These are phyloP conservation scores for Canariomyces notabilis DNA, from an alignment of 2,329 filamentous ascomycete species.

Conservation along the genomic window DNA sequence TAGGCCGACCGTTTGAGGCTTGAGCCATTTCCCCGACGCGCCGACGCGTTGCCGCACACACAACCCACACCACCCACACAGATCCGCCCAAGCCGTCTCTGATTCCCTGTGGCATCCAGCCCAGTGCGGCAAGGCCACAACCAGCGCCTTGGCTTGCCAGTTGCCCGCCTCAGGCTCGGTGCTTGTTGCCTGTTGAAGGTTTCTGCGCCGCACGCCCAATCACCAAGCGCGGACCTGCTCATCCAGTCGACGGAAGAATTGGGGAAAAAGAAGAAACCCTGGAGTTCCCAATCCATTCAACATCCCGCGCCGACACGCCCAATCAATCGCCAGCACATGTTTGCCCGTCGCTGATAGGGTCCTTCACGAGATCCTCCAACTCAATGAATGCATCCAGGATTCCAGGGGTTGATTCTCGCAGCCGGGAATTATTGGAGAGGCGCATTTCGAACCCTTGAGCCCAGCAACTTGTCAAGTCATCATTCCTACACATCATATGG, in stretches of 20 bases:
- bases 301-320: conserved; percentile 12
- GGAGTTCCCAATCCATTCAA: conserved; percentile 3
- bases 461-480: no score
- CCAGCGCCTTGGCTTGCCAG: conserved; percentile 10
- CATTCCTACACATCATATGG: no score
- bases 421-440: background rate
- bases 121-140: conserved; percentile 1
- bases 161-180: conserved; percentile 7
- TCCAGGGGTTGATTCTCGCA: background rate
- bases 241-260: background rate
- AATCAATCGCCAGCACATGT: conserved; percentile 21
- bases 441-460: background rate
- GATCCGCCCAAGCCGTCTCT: no score
- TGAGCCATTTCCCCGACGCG: conserved; percentile 13
- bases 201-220: conserved; percentile 7
- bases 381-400: no score
- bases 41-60: conserved; percentile 15
- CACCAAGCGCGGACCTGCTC: background rate
- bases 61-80: no score
- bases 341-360: conserved; percentile 12
- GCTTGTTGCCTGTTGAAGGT: conserved; percentile 10
- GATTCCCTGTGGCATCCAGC: conserved; percentile 5
- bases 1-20: conserved; percentile 11
- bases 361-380: no score
- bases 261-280: conserved; percentile 1